Base-by-base conservation (phyloP, 768 basidiomycete genomes). In the Roridomyces roridus region DNA sequence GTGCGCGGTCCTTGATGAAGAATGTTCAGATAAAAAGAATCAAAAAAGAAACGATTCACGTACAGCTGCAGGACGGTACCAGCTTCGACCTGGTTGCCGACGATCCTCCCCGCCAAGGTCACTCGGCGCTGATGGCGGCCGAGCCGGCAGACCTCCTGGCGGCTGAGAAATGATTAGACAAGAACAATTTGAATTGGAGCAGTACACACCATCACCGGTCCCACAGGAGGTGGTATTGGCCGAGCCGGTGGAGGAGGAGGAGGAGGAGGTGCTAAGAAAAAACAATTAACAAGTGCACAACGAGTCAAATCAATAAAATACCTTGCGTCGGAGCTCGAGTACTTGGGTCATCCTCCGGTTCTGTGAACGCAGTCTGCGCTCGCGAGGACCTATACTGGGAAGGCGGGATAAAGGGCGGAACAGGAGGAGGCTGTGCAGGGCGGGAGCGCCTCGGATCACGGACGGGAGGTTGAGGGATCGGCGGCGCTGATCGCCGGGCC, bases 51-150 rank as follows among this genome's bases (percentile, higher is more conserved):
- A 11, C 31, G 31, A 34, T 34, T 34, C 31, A 34, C 31, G 31
- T n/a, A n/a, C n/a, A n/a, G 31, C 11, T 11, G 31, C 31, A 3
- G 31, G 31, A 34, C 15, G 31, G 31, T 34, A 34, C 31, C 31
- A 34, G 44, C 68, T 69, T 40, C 44, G 46, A 18, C 49, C 51
- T 39, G 10, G 47, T 24, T n/a, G n/a, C n/a, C 20, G 46, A 5
- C 37, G 49, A 18, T 9, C 34, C 4, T 47, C 60, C 15, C 31
- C 11, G 15, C 7, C 31, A 10, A 34, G 31, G 31, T 34, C 31
- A 34, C 31, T 15, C 31, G 31, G 31, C 31, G 31, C 11, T 11
- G 11, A 15, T 34, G 31, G 23, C 45, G 55, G 11, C 64, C 71
- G 12, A 18, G 37, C 51, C 10, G 20, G 53, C 8, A 41, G 31